Percentiles rank a stretch among this genome's conserved stretches.
phyloP scores from a whole-genome alignment of 192 early-diverging fungal genomes.

The Coemansia sp. region DNA sequence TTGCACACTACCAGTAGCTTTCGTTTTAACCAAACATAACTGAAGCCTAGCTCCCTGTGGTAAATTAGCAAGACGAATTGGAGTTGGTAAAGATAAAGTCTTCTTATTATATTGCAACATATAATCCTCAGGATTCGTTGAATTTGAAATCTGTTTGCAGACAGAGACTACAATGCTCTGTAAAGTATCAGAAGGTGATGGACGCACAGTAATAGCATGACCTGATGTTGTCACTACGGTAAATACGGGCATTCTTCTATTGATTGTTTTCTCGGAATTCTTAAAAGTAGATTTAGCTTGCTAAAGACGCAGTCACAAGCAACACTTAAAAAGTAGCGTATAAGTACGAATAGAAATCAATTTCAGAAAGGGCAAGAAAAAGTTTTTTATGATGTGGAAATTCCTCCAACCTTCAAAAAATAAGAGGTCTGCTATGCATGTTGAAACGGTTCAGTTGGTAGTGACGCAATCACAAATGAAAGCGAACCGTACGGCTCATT shows the following conservation, averaged over 20 bases:
- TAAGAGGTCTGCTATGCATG: no score
- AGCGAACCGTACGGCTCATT: background rate
- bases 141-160: slow-evolving; percentile 58
- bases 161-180: slow-evolving; percentile 63
- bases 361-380: no score
- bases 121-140: slow-evolving; percentile 56
- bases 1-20: background rate
- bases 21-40: slow-evolving; percentile 31
- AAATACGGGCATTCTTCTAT: slow-evolving; percentile 59
- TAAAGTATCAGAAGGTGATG: slow-evolving; percentile 73
- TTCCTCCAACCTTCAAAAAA: no score
- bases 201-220: slow-evolving; percentile 58
- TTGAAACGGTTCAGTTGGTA: background rate
- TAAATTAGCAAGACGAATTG: slow-evolving; percentile 79
- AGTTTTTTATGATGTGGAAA: no score
- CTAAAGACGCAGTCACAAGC: no score
- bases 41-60: slow-evolving; percentile 75
- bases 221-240: slow-evolving; percentile 56
- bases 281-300: no score
- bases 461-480: background rate
- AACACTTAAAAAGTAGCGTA: no score
- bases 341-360: no score
- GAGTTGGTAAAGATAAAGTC: slow-evolving; percentile 67
- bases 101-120: slow-evolving; percentile 66
- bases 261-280: no score